A percentile compares a stretch with the other conserved stretches of the same genome.
These are phyloP conservation scores for Pichia californica DNA, from an alignment of 805 yeast genomes.

Conservation along the genomic window DNA sequence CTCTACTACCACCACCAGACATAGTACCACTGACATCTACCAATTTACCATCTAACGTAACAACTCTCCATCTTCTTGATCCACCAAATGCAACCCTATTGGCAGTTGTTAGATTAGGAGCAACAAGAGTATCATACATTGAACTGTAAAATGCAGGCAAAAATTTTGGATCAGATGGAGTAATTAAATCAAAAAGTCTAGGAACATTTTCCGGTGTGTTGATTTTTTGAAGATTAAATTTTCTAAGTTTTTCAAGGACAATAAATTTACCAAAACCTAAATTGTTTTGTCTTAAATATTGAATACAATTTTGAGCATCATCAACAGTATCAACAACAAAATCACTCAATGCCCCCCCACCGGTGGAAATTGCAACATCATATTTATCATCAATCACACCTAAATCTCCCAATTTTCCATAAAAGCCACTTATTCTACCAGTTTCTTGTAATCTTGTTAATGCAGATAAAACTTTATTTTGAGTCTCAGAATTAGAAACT, in stretches of 20 bases:
- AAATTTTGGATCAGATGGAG: slow-evolving; percentile 60
- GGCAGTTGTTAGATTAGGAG: slow-evolving; percentile 71
- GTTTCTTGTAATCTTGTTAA: slow-evolving; percentile 63
- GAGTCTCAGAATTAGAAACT: slow-evolving; percentile 53
- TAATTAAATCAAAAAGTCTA: slow-evolving; percentile 77
- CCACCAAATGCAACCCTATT: slow-evolving; percentile 81
- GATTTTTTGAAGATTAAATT: slow-evolving; percentile 50
- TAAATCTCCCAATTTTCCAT: slow-evolving; percentile 86
- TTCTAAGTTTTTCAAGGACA: slow-evolving; percentile 65
- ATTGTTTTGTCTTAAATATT: slow-evolving; percentile 70
- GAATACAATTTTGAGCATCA: slow-evolving; percentile 59
- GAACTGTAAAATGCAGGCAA: slow-evolving; percentile 87
- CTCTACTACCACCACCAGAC: slow-evolving; percentile 88
- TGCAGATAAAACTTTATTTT: slow-evolving; percentile 65
- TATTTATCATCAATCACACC: slow-evolving; percentile 86
- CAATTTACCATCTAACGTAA: slow-evolving; percentile 84
- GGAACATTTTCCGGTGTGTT: slow-evolving; percentile 72
- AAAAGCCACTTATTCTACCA: slow-evolving; percentile 79
- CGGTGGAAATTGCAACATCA: slow-evolving; percentile 93
- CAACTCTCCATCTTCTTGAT: slow-evolving; percentile 71
- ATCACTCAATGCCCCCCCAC: slow-evolving; percentile 85
- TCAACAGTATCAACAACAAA: slow-evolving; percentile 81
- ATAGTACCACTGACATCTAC: slow-evolving; percentile 93
- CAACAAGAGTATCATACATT: slow-evolving; percentile 81
- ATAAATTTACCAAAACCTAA: slow-evolving; percentile 89